Base-by-base conservation (phyloP, 345 rosid species). In the Clausena lansium region DNA sequence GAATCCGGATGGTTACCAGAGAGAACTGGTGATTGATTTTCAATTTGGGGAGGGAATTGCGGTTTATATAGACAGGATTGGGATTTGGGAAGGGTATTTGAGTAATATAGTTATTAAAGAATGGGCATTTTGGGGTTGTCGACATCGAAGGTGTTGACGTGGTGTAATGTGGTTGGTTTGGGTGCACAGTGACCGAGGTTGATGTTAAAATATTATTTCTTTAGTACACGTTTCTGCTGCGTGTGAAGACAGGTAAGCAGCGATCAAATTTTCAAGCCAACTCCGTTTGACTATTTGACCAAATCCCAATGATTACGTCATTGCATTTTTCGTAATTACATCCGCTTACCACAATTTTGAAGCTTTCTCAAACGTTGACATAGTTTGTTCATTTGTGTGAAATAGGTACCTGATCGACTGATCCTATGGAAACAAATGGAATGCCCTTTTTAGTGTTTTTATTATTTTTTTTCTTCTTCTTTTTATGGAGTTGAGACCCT, bases 11-110 rank as follows among this genome's bases (percentile, higher is more conserved):
- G 47, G 15, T 41, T 10, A 41, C 79, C 79, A 74, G 80, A 67
- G 20, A 28, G 35, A 59, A 72, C 82, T 1, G 80, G 81, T 67
- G 70, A 25, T 7, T 70, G 19, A 39, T 22, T 67, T 22, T 2
- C 2, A 9, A 13, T 33, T 4, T 25, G 60, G 38, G 65, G 30
- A 0, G 64, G 2, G 50, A 45, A 32, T 14, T 1, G 7, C 14
- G 74, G 7, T 0, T 69, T 86, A 77, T 86, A 86, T 83, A 81
- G 84, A 64, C 55, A 6, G 20, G 63, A 0, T 3, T 2, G 7
- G 35, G 47, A 64, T 20, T 5, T 62, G 35, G 24, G 25, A 64
- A 1, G 70, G 38, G 60, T 11, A 60, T 0, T 41, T 39, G n/a
- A 9, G 59, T 63, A 14, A 70, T 59, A 58, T 9, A 27, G 3